These are phyloP conservation scores for Paraurostyla sp. DNA, from an alignment of 73 alveolate species.

Conservation along the genomic window DNA sequence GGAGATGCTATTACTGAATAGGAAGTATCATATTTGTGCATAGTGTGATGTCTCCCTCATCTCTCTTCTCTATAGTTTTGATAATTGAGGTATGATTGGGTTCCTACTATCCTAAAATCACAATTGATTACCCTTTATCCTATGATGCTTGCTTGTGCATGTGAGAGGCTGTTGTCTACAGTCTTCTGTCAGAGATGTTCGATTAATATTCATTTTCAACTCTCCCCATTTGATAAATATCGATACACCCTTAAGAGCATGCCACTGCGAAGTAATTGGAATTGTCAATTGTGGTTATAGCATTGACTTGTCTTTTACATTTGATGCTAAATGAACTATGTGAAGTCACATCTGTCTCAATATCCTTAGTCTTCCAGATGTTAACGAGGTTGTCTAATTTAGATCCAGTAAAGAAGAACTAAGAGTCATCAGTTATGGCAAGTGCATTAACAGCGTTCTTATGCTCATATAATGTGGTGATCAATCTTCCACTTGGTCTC, in stretches of 20 bases:
- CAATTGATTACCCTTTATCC: neutral
- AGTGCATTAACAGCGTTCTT: conserved; percentile 53
- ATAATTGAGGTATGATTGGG: conserved; percentile 30
- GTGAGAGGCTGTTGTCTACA: neutral
- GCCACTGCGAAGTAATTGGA: conserved; percentile 67
- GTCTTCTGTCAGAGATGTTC: conserved; percentile 1
- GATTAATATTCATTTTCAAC: neutral
- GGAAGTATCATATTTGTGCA: conserved; percentile 46
- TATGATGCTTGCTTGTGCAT: neutral
- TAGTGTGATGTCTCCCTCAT: conserved; percentile 59
- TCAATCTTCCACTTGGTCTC: conserved; percentile 71
- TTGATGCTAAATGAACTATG: conserved; percentile 46
- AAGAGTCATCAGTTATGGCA: conserved; percentile 55
- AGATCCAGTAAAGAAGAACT: conserved; percentile 65
- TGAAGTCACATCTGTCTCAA: conserved; percentile 50
- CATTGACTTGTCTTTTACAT: conserved; percentile 29
- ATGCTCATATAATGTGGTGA: conserved; percentile 71
- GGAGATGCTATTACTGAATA: conserved; percentile 35
- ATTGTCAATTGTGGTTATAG: conserved; percentile 37
- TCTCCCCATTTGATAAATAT: conserved; percentile 65
- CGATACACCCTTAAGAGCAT: conserved; percentile 54
- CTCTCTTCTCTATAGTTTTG: conserved; percentile 47
- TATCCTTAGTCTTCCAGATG: conserved; percentile 57
- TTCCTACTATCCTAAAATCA: neutral
- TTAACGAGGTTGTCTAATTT: conserved; percentile 57